These are phyloP conservation scores for Cutaneotrichosporon cyanovorans DNA, from an alignment of 1,284 basidiomycete genomes.

Conservation along the genomic window DNA sequence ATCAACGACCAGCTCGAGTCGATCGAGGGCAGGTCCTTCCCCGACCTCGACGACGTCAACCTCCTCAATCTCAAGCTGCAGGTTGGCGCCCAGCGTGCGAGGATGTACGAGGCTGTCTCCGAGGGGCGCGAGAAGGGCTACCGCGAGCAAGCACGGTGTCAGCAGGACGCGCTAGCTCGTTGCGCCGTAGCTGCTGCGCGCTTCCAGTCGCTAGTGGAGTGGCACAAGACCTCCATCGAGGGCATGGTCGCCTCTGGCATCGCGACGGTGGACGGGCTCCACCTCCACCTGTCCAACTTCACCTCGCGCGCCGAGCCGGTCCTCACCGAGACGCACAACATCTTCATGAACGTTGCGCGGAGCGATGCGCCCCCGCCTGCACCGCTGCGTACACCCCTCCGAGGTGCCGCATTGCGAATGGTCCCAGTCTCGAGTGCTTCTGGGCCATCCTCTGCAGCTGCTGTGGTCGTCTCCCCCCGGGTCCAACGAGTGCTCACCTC, in stretches of 20 bases:
- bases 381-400: constrained; percentile 1
- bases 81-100: constrained; percentile 58
- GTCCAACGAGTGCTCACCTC: constrained; percentile 7
- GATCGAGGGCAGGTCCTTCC: constrained; percentile 67
- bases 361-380: neutral
- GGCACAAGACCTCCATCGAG: constrained; percentile 55
- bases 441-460: neutral
- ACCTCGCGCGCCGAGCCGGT: neutral
- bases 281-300: neutral
- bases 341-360: neutral
- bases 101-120: constrained; percentile 64
- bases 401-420: neutral
- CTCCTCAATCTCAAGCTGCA: constrained; percentile 66
- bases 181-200: constrained; percentile 55
- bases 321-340: constrained; percentile 2
- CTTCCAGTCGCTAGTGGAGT: constrained; percentile 63
- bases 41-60: constrained; percentile 62
- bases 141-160: constrained; percentile 56
- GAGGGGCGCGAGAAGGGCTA: constrained; percentile 64
- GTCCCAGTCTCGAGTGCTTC: no score
- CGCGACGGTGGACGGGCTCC: constrained; percentile 18
- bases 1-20: constrained; percentile 76
- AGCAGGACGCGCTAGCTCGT: constrained; percentile 59
- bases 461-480: constrained; percentile 4
- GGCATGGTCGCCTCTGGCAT: constrained; percentile 29